phyloP scores from a whole-genome alignment of 148 eudicot genomes.

The Chenopodium quinoa region DNA sequence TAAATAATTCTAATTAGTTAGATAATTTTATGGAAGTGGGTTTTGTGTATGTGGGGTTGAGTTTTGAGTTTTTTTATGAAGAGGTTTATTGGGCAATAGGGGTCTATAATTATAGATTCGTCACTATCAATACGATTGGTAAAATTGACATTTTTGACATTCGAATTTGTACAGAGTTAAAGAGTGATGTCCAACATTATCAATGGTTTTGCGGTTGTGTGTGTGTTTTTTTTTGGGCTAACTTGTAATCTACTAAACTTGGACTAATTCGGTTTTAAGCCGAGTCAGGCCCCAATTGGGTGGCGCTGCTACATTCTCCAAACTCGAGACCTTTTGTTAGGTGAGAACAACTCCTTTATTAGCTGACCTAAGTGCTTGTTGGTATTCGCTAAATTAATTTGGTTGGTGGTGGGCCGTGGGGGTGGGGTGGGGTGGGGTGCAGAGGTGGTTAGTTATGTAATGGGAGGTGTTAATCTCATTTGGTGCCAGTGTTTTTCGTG shows the following conservation, averaged over 20 bases:
- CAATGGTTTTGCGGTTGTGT: not conserved
- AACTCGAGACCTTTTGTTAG: too few relatives aligned
- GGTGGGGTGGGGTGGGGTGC: not conserved
- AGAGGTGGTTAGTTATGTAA: not conserved
- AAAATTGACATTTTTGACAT: not conserved
- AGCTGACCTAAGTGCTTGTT: too few relatives aligned
- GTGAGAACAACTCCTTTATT: too few relatives aligned
- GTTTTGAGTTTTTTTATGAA: not conserved
- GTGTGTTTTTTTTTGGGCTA: not conserved
- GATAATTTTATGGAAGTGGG: not conserved
- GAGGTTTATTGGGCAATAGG: not conserved
- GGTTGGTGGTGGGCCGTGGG: not conserved
- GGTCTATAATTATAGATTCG: not conserved
- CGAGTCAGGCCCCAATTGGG: too few relatives aligned
- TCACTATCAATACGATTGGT: not conserved
- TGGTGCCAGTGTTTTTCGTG: not conserved
- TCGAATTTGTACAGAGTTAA: not conserved
- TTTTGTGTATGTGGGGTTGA: not conserved
- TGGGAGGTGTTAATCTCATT: not conserved
- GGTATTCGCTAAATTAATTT: too few relatives aligned
- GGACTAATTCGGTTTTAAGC: not conserved
- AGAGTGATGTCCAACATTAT: not conserved
- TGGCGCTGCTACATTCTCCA: too few relatives aligned
- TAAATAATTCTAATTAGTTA: not conserved
- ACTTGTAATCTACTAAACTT: not conserved